phyloP scores from a whole-genome alignment of 495 filamentous ascomycete species.

The Hyaloscypha bicolor region DNA sequence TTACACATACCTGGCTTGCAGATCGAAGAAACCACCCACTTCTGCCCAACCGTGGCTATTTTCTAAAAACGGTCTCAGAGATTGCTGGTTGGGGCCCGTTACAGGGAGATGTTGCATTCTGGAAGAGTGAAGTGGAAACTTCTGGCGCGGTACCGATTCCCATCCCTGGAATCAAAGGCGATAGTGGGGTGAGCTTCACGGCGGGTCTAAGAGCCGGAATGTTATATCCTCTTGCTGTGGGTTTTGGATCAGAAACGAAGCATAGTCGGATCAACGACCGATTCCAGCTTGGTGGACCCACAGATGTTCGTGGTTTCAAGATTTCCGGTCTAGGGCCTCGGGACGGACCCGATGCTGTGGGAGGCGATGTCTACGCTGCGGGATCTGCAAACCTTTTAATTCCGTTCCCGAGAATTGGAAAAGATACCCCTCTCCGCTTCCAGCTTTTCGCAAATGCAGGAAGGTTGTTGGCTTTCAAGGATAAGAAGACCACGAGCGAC shows the following conservation, averaged over 20 bases:
- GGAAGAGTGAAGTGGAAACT: constrained; percentile 82
- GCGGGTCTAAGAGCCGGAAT: constrained; percentile 56
- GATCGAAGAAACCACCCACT: constrained; percentile 81
- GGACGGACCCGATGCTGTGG: constrained; percentile 81
- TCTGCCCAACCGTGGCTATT: constrained; percentile 79
- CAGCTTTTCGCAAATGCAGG: constrained; percentile 93
- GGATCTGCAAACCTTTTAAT: constrained; percentile 81
- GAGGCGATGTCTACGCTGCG: constrained; percentile 89
- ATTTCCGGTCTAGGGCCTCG: constrained; percentile 84
- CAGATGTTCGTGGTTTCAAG: constrained; percentile 91
- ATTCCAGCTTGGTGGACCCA: constrained; percentile 91
- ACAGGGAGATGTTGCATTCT: constrained; percentile 87
- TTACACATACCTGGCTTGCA: constrained; percentile 77
- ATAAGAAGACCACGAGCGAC: constrained; percentile 37
- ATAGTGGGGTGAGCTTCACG: constrained; percentile 67
- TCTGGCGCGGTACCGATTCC: constrained; percentile 72
- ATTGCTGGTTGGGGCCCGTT: constrained; percentile 85
- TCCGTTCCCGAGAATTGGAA: constrained; percentile 77
- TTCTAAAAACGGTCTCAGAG: constrained; percentile 75
- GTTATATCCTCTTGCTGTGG: constrained; percentile 55
- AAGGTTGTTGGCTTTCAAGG: constrained; percentile 71
- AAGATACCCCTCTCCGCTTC: constrained; percentile 80
- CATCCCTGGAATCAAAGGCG: constrained; percentile 63
- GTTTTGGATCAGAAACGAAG: constrained; percentile 53
- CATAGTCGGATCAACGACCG: constrained; percentile 89